phyloP scores from a whole-genome alignment of 1,139 yeast species.

The Meyerozyma sp. region DNA sequence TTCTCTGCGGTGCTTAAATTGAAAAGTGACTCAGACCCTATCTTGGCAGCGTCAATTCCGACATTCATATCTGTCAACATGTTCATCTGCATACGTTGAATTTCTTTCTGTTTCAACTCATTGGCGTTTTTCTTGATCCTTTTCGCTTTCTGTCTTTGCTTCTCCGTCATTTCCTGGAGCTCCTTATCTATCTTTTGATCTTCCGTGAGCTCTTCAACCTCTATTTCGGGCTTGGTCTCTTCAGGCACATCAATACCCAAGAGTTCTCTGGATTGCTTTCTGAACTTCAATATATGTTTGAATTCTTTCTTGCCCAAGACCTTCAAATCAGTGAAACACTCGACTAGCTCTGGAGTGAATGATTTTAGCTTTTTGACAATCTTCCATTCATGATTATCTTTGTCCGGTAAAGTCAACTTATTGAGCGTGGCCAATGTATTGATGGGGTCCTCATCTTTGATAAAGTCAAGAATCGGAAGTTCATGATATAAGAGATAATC shows the following conservation, averaged over 20 bases:
- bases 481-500: slow-evolving; percentile 76
- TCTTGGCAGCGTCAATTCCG: slow-evolving; percentile 88
- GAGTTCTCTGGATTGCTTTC: slow-evolving; percentile 77
- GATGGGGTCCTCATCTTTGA: slow-evolving; percentile 77
- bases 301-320: slow-evolving; percentile 94
- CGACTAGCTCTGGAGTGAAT: slow-evolving; percentile 72
- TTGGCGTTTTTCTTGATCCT: slow-evolving; percentile 80
- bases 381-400: slow-evolving; percentile 68
- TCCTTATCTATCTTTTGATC: slow-evolving; percentile 90
- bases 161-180: slow-evolving; percentile 65
- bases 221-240: slow-evolving; percentile 43
- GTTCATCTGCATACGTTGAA: slow-evolving; percentile 90
- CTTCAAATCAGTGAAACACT: slow-evolving; percentile 84
- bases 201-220: slow-evolving; percentile 71
- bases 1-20: slow-evolving; percentile 78
- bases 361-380: slow-evolving; percentile 64
- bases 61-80: slow-evolving; percentile 91
- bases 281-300: slow-evolving; percentile 76
- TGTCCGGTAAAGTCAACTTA: slow-evolving; percentile 46
- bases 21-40: slow-evolving; percentile 77
- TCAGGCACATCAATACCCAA: slow-evolving; percentile 61
- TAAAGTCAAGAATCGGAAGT: slow-evolving; percentile 72
- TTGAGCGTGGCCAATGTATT: slow-evolving; percentile 71
- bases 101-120: slow-evolving; percentile 82
- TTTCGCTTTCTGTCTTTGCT: slow-evolving; percentile 61